Evolutionary conservation across 129 eudicot genomes (phyloP).

Genomic region (Helichrysum umbraculigerum): DNA sequence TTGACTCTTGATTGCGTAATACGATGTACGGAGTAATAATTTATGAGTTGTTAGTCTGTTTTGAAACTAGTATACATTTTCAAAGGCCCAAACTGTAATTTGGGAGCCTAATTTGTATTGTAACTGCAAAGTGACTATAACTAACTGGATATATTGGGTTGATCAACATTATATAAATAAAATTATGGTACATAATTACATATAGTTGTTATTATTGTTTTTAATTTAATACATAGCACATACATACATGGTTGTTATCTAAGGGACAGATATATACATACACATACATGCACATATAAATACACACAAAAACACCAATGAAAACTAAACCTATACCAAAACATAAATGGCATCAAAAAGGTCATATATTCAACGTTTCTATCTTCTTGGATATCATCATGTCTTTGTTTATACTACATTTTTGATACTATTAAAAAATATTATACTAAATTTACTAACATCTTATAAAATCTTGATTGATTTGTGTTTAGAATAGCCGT

Average conservation of each 20-base stretch:
- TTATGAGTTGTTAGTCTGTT: not conserved
- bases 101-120: conserved; percentile 21
- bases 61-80: not conserved
- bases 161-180: not conserved
- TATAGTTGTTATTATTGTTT: too few relatives aligned
- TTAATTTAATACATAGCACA: too few relatives aligned
- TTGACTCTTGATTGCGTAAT: conserved; percentile 17
- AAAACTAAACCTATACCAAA: not conserved
- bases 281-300: not conserved
- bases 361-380: conserved; percentile 4
- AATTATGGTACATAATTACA: too few relatives aligned
- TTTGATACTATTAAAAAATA: not conserved
- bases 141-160: too few relatives aligned
- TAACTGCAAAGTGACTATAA: too few relatives aligned
- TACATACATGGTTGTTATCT: conserved; percentile 17
- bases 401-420: conserved; percentile 6
- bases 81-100: conserved; percentile 13
- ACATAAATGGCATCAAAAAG: conserved; percentile 26
- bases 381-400: not conserved
- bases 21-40: not conserved
- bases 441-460: not conserved
- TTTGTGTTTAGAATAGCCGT: conserved; percentile 26
- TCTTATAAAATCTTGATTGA: too few relatives aligned
- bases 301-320: not conserved
- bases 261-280: not conserved